phyloP scores from a whole-genome alignment of 768 basidiomycete species.

The Auricularia auricula-judae region DNA sequence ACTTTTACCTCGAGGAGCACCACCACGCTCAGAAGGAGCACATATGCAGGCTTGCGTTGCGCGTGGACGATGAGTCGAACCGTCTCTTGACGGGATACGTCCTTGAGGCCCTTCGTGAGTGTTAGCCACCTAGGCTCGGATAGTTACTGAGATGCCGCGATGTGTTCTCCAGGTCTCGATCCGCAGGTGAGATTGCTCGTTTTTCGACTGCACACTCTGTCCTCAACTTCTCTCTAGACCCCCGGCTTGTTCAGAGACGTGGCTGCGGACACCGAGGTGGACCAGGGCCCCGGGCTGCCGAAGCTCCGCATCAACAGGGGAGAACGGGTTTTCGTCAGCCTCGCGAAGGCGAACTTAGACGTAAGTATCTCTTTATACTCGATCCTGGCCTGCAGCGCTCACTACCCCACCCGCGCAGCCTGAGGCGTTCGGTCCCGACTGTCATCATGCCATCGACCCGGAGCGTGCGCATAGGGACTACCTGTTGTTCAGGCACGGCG shows the following conservation, averaged over 20 bases:
- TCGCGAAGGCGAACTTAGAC: conserved; percentile 43
- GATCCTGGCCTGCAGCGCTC: not conserved
- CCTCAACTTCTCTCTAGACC: not conserved
- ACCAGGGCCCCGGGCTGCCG: conserved; percentile 29
- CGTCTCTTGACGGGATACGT: conserved; percentile 41
- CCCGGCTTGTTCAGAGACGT: not conserved
- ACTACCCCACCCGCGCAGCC: conserved; percentile 23
- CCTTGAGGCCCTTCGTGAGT: conserved; percentile 60
- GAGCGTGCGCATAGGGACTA: conserved; percentile 35
- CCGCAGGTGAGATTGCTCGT: conserved; percentile 50
- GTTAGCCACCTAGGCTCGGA: not conserved
- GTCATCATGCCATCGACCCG: conserved; percentile 24
- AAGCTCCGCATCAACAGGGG: conserved; percentile 30
- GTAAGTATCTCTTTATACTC: conserved; percentile 23
- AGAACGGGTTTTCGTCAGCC: conserved; percentile 51
- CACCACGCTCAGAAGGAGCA: conserved; percentile 17
- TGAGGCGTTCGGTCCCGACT: conserved; percentile 28
- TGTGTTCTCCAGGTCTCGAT: conserved; percentile 41
- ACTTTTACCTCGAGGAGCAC: conserved; percentile 47
- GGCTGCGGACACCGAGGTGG: conserved; percentile 36
- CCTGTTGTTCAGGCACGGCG: conserved; percentile 23
- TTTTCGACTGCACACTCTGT: conserved; percentile 1
- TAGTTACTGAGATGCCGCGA: conserved; percentile 7
- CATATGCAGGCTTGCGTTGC: conserved; percentile 18
- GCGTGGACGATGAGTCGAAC: conserved; percentile 21